Conservation (phyloP, 2,329 filamentous ascomycete genomes). For the Huntiella savannae region DNA sequence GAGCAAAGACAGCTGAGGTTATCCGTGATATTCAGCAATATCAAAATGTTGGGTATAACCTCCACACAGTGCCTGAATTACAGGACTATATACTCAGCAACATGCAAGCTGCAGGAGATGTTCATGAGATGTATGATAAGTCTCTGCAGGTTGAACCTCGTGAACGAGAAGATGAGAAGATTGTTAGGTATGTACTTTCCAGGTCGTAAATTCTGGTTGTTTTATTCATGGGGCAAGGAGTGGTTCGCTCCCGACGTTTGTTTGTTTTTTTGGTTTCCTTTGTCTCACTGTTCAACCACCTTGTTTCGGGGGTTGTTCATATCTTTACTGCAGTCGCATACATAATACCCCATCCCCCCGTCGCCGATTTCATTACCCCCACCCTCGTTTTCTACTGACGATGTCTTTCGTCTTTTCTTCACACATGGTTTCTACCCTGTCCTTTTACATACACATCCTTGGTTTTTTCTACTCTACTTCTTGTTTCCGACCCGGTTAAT, state of each 20-base stretch:
- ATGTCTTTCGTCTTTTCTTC: neutral
- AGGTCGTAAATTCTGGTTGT: slow-evolving; percentile 3
- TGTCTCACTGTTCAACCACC: neutral
- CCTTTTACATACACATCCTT: neutral
- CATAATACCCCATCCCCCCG: neutral
- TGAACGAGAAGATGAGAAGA: slow-evolving; percentile 97
- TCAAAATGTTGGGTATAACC: slow-evolving; percentile 87
- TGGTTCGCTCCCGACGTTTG: slow-evolving; percentile 1
- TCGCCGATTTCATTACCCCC: neutral
- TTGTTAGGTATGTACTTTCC: slow-evolving; percentile 61
- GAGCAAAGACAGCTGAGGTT: slow-evolving; percentile 92
- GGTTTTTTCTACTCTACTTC: neutral
- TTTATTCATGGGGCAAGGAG: neutral
- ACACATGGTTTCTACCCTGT: neutral
- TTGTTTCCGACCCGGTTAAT: no score
- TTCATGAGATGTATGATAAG: slow-evolving; percentile 99
- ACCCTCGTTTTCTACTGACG: neutral
- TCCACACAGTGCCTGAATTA: slow-evolving; percentile 75
- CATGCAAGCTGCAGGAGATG: slow-evolving; percentile 86
- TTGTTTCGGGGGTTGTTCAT: neutral
- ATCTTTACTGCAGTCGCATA: neutral
- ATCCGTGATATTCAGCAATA: slow-evolving; percentile 98
- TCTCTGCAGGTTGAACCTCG: slow-evolving; percentile 83
- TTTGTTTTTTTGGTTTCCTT: slow-evolving; percentile 1
- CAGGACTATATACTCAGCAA: slow-evolving; percentile 95